Evolutionary conservation across 2,329 filamentous ascomycete genomes (phyloP).

Genomic region (Aschersonia sp.): DNA sequence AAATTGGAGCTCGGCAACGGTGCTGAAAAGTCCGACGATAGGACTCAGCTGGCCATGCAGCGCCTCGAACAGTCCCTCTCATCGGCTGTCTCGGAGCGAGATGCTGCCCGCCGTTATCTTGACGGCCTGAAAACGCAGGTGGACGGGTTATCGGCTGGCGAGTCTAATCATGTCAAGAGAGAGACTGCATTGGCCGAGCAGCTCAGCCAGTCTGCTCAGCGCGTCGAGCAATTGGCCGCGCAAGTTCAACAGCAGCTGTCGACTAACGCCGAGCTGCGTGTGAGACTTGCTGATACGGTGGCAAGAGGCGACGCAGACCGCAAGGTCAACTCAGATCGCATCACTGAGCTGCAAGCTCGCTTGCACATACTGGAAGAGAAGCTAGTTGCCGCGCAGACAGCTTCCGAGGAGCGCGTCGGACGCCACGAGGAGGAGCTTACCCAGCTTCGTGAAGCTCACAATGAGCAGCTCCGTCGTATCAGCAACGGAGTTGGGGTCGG

Average conservation of each 20-base stretch:
- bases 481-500: slow-evolving; percentile 28
- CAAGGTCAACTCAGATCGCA: slow-evolving; percentile 63
- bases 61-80: slow-evolving; percentile 56
- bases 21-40: slow-evolving; percentile 30
- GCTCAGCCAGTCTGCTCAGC: slow-evolving; percentile 56
- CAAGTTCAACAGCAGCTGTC: slow-evolving; percentile 71
- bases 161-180: slow-evolving; percentile 40
- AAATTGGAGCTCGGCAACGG: slow-evolving; percentile 39
- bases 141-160: slow-evolving; percentile 39
- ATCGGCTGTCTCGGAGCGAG: slow-evolving; percentile 55
- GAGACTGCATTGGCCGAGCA: slow-evolving; percentile 55
- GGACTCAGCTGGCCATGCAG: slow-evolving; percentile 46
- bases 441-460: slow-evolving; percentile 62
- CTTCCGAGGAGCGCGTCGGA: slow-evolving; percentile 70
- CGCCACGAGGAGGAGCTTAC: slow-evolving; percentile 79
- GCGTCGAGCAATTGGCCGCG: slow-evolving; percentile 64
- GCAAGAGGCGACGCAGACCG: slow-evolving; percentile 74
- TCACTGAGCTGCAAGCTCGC: slow-evolving; percentile 68
- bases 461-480: slow-evolving; percentile 61
- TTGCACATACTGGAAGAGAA: slow-evolving; percentile 75
- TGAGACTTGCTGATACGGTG: slow-evolving; percentile 66
- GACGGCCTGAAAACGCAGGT: slow-evolving; percentile 47
- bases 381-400: slow-evolving; percentile 67
- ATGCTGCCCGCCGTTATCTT: slow-evolving; percentile 54
- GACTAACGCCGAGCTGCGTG: slow-evolving; percentile 61